Conservation (phyloP, 306 rosid species). For the Fagus sylvatica region DNA sequence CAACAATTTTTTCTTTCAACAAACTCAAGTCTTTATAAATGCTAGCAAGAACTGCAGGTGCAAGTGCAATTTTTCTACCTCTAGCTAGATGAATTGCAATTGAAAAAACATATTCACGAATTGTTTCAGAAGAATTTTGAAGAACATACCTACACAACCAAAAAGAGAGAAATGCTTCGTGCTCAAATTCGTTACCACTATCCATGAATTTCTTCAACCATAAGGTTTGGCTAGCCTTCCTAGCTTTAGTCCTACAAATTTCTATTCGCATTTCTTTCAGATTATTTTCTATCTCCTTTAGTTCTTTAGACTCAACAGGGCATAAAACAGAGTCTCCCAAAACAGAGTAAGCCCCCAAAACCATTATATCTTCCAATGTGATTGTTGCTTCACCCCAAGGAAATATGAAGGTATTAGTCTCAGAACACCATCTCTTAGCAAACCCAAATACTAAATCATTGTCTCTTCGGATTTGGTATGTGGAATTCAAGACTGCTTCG, state of each 20-base stretch:
- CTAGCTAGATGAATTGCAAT: slow-evolving; percentile 20
- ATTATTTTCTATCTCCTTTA: not conserved
- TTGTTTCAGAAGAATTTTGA: not conserved
- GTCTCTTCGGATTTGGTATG: not conserved
- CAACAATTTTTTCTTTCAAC: not conserved
- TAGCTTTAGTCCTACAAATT: too few species aligned
- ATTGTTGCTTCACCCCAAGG: slow-evolving; percentile 60
- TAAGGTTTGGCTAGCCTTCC: too few species aligned
- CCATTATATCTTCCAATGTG: slow-evolving; percentile 55
- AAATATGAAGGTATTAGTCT: slow-evolving; percentile 44
- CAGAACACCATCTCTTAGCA: slow-evolving; percentile 47
- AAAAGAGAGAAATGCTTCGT: slow-evolving; percentile 1
- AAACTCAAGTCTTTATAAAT: slow-evolving; percentile 17
- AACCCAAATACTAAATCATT: slow-evolving; percentile 22
- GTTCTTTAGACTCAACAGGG: not conserved
- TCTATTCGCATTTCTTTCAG: not conserved
- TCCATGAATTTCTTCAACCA: not conserved
- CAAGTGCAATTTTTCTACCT: slow-evolving; percentile 18
- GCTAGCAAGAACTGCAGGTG: slow-evolving; percentile 12
- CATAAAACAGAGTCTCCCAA: slow-evolving; percentile 13
- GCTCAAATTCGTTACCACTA: not conserved
- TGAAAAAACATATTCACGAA: not conserved
- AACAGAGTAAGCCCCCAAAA: slow-evolving; percentile 28
- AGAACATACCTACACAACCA: slow-evolving; percentile 3
- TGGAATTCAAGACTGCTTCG: slow-evolving; percentile 46